Evolutionary conservation across 257 asterid species (phyloP), one percentile per base, ranked within the genome.

Genomic region (Nicotiana obtusifolia): DNA sequence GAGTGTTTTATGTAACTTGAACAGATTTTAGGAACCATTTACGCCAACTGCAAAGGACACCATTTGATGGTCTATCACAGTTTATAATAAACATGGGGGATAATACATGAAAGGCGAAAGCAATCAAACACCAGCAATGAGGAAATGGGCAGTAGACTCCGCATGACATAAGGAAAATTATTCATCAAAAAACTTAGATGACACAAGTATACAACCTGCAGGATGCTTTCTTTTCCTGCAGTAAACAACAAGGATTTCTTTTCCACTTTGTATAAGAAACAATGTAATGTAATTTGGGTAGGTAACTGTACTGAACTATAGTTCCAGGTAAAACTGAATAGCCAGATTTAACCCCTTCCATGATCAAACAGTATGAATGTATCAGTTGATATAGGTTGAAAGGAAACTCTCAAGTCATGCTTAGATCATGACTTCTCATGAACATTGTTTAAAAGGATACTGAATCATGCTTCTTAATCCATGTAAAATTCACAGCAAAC

Each of bases 151-250:
- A 71, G 54, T 14, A 24, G 24, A 75, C 13, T 49, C 80, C 1
- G 20, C 26, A 75, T 49, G 22, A 75, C 80, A 24, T 4, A 24
- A 71, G n/a, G 62, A 15, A 8, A 49, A 49, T 24, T 75, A 16
- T 75, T 49, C 44, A 44, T 44, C 37, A 47, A 49, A 28, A 75
- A 75, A 49, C 59, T 68, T 10, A 68, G 54, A 35, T 67, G 54
- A 68, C 77, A 67, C 76, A 68, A 67, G 24, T 68, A 68, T 17
- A 68, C 52, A 31, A 19, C 77, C 77, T 66, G 76, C 76, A 31
- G 52, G 52, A 66, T 31, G 16, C 76, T 52, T 52, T 66, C 15
- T 66, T 66, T 66, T 66, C 76, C 52, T 66, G 52, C 15, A 30
- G 33, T 30, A 30, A 7, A 37, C 10, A 1, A 8, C 47, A 37